Percentiles rank a stretch among this genome's conserved stretches.
Conservation (phyloP, 495 filamentous ascomycete genomes). For the Aspergillus cavernicola region DNA sequence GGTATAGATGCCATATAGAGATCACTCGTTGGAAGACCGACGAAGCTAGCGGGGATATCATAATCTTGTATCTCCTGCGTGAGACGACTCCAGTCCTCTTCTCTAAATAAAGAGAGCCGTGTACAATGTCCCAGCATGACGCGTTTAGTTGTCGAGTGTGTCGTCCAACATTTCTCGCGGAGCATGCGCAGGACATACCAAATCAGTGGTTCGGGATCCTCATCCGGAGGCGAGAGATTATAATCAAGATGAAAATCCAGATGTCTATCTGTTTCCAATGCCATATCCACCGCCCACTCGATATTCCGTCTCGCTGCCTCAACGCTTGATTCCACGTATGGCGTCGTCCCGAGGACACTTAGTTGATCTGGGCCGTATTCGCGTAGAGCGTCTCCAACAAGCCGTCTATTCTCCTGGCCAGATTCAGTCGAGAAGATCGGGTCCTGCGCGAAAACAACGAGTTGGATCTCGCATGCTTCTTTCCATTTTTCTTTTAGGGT, state of each 20-base stretch:
- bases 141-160: slow-evolving; percentile 32
- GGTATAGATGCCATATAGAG: slow-evolving; percentile 62
- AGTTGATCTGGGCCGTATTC: slow-evolving; percentile 30
- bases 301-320: slow-evolving; percentile 55
- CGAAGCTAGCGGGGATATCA: slow-evolving; percentile 60
- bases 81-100: slow-evolving; percentile 48
- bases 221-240: slow-evolving; percentile 43
- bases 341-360: slow-evolving; percentile 64
- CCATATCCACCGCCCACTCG: slow-evolving; percentile 55
- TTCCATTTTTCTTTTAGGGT: slow-evolving; percentile 54
- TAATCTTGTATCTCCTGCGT: slow-evolving; percentile 35
- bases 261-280: slow-evolving; percentile 47
- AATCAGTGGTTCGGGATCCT: slow-evolving; percentile 41
- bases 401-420: slow-evolving; percentile 38
- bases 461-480: slow-evolving; percentile 56
- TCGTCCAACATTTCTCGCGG: slow-evolving; percentile 44
- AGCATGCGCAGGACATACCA: slow-evolving; percentile 52
- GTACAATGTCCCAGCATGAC: slow-evolving; percentile 71
- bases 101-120: slow-evolving; percentile 54
- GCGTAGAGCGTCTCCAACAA: slow-evolving; percentile 48
- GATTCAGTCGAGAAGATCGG: slow-evolving; percentile 57
- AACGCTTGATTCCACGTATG: slow-evolving; percentile 61
- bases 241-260: slow-evolving; percentile 77
- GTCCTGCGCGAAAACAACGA: slow-evolving; percentile 73
- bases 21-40: slow-evolving; percentile 72